These are phyloP conservation scores for Colletotrichum coccodes DNA, from an alignment of 2,329 filamentous ascomycete species.

Conservation along the genomic window DNA sequence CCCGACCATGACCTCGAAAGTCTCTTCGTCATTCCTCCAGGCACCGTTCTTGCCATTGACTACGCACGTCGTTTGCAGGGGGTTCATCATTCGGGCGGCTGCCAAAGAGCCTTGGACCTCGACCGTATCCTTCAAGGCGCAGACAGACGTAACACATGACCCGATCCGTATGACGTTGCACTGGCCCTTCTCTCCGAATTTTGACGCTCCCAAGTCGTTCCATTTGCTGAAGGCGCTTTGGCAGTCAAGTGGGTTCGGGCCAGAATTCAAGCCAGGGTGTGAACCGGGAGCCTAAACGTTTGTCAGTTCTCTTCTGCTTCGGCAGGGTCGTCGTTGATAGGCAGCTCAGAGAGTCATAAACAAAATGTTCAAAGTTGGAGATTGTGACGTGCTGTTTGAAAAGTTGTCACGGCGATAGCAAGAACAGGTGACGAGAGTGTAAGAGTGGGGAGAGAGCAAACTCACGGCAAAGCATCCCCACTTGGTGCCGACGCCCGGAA, in stretches of 20 bases:
- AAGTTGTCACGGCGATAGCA: too few relatives aligned
- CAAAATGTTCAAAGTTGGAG: too few relatives aligned
- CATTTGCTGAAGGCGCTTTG: neutral
- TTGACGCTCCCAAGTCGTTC: neutral
- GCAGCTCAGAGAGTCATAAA: neutral
- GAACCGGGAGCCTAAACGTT: neutral
- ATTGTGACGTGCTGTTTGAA: too few relatives aligned
- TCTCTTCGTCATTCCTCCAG: conserved; percentile 4
- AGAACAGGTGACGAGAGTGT: neutral
- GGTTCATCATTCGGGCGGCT: conserved; percentile 26
- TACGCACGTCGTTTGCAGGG: conserved; percentile 14
- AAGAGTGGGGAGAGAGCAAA: too few relatives aligned
- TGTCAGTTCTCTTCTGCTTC: neutral
- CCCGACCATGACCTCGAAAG: neutral
- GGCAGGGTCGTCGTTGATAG: neutral
- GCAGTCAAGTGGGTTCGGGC: conserved; percentile 11
- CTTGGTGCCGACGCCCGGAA: conserved; percentile 4
- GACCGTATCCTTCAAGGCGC: neutral
- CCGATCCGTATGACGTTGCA: neutral
- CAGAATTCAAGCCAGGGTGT: neutral
- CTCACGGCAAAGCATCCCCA: conserved; percentile 14
- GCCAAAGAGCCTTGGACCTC: neutral
- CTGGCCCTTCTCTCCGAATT: neutral
- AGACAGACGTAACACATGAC: conserved; percentile 16
- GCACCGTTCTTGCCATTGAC: conserved; percentile 17